Evolutionary conservation across 805 yeast species (phyloP).

Genomic region (Ogataea nonfermentans): DNA sequence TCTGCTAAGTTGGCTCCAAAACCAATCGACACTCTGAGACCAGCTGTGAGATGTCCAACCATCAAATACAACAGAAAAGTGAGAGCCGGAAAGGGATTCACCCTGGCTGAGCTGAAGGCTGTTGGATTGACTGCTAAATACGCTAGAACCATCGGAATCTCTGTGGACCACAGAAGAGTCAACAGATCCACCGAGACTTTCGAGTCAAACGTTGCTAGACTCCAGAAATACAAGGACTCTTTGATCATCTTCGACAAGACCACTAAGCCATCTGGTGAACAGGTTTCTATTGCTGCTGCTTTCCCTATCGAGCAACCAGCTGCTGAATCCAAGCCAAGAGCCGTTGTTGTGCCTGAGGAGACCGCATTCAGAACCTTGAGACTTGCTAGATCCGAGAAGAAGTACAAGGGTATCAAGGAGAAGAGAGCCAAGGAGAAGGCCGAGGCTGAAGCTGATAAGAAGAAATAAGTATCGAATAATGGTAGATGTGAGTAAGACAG

Average conservation of each 20-base stretch:
- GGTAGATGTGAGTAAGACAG: too few relatives aligned
- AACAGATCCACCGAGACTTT: conserved; percentile 96
- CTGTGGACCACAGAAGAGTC: conserved; percentile 99
- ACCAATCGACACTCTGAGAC: conserved; percentile 95
- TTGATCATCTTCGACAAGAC: conserved; percentile 93
- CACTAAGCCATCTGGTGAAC: conserved; percentile 76
- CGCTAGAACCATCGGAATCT: conserved; percentile 98
- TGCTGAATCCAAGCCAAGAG: conserved; percentile 78
- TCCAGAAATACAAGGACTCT: conserved; percentile 93
- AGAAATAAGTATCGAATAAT: conserved; percentile 57
- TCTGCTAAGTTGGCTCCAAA: conserved; percentile 97
- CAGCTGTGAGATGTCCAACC: conserved; percentile 98
- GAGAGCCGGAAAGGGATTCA: conserved; percentile 99
- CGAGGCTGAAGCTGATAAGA: conserved; percentile 99
- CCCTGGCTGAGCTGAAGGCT: conserved; percentile 97
- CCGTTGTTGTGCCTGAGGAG: conserved; percentile 70
- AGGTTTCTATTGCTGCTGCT: conserved; percentile 68
- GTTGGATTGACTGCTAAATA: conserved; percentile 90
- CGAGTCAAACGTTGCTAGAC: conserved; percentile 92
- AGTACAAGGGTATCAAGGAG: conserved; percentile 92
- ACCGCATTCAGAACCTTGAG: conserved; percentile 93
- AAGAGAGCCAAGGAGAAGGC: conserved; percentile 97
- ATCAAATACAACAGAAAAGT: conserved; percentile 98
- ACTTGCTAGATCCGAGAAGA: conserved; percentile 92
- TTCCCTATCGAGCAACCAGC: conserved; percentile 90